These are phyloP conservation scores for Conticribra guillardii DNA, from an alignment of 108 stramenopile genomes.

Conservation along the genomic window DNA sequence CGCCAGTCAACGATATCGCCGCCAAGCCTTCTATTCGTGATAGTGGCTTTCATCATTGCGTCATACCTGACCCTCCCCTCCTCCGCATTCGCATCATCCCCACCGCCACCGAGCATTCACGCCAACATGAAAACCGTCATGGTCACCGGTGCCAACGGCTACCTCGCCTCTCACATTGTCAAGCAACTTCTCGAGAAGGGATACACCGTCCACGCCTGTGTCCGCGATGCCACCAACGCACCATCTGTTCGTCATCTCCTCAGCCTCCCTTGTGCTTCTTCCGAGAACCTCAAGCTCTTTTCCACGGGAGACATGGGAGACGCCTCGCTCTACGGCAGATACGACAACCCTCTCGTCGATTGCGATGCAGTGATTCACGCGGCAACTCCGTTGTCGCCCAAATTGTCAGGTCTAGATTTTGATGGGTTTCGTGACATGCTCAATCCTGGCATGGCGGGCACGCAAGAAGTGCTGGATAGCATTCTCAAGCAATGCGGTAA, in stretches of 20 bases:
- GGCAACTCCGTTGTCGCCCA: conserved; percentile 35
- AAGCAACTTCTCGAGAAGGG: conserved; percentile 37
- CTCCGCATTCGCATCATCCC: too few species aligned
- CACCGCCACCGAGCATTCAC: too few species aligned
- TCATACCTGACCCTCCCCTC: too few species aligned
- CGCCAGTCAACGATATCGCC: too few species aligned
- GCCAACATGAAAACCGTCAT: conserved; percentile 28
- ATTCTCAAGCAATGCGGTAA: not conserved
- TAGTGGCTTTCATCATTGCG: too few species aligned
- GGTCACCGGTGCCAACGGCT: conserved; percentile 84
- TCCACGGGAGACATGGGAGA: conserved; percentile 45
- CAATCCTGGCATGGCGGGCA: conserved; percentile 37
- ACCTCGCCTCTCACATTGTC: conserved; percentile 70
- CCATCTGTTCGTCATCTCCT: conserved; percentile 25
- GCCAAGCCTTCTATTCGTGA: too few species aligned
- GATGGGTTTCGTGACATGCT: conserved; percentile 39
- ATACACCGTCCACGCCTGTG: conserved; percentile 40
- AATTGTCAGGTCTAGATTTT: conserved; percentile 22
- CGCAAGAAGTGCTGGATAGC: conserved; percentile 21
- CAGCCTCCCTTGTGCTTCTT: conserved; percentile 14
- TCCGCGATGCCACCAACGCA: conserved; percentile 39
- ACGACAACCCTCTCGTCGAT: conserved; percentile 12
- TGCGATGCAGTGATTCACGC: conserved; percentile 46
- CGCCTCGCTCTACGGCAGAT: conserved; percentile 9
- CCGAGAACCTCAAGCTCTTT: conserved; percentile 35